Evolutionary conservation across 208 protist species (phyloP).

Genomic region (Hexamita inflata): DNA sequence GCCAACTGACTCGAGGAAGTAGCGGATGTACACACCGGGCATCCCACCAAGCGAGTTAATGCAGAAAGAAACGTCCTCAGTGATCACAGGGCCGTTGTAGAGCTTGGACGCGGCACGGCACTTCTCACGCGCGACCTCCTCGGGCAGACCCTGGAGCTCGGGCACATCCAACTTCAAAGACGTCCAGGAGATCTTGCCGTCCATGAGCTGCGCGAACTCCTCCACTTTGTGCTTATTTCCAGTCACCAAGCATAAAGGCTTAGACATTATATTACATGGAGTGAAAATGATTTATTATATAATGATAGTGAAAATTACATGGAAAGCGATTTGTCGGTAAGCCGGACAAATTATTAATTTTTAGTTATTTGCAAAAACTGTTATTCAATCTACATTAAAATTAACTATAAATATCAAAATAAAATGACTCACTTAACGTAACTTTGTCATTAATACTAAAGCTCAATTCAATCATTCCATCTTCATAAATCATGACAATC

Average conservation of each 20-base stretch:
- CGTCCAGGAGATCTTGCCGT: not conserved
- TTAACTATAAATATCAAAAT: too few relatives aligned
- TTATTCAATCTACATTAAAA: too few relatives aligned
- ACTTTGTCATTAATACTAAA: too few relatives aligned
- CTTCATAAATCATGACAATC: too few relatives aligned
- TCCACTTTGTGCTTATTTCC: not conserved
- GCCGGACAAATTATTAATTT: too few relatives aligned
- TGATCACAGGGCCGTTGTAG: conserved; percentile 5
- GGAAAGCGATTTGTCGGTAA: too few relatives aligned
- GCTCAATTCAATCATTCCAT: too few relatives aligned
- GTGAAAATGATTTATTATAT: not conserved
- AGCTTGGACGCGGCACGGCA: not conserved
- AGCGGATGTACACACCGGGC: not conserved
- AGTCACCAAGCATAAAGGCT: conserved; percentile 6
- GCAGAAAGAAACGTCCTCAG: conserved; percentile 5
- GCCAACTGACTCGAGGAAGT: not conserved
- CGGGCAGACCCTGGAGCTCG: not conserved
- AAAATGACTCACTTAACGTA: too few relatives aligned
- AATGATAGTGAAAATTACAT: not conserved
- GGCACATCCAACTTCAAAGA: not conserved
- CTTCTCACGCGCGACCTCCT: not conserved
- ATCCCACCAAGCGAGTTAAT: not conserved
- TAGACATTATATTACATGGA: not conserved
- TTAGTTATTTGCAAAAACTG: too few relatives aligned
- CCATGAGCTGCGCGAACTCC: not conserved